Percentiles rank a stretch among this genome's conserved stretches.
These are phyloP conservation scores for Suillus hirtellus DNA, from an alignment of 768 basidiomycete species.

Conservation along the genomic window DNA sequence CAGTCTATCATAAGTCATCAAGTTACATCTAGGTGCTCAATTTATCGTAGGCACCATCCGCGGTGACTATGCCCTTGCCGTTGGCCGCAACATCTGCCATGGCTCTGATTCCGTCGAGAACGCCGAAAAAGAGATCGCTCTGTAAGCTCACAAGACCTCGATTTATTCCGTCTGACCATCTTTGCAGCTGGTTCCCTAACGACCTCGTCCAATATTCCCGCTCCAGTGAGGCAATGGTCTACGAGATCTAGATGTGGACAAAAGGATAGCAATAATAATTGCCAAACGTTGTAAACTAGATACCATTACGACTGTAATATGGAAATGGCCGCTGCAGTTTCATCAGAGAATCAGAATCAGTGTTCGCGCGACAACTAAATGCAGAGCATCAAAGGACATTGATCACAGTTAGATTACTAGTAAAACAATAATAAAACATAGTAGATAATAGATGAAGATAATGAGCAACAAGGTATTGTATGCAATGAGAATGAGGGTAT, in stretches of 20 bases:
- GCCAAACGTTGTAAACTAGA: conserved; percentile 24
- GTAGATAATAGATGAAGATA: conserved; percentile 11
- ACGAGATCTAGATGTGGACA: conserved; percentile 50
- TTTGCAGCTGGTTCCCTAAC: conserved; percentile 86
- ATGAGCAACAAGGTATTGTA: conserved; percentile 19
- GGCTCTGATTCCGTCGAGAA: conserved; percentile 87
- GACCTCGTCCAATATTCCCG: conserved; percentile 71
- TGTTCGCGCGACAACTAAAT: background rate
- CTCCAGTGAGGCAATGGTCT: conserved; percentile 71
- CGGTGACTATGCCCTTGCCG: conserved; percentile 91
- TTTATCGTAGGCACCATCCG: conserved; percentile 80
- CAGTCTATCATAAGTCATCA: conserved; percentile 25
- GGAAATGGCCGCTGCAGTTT: conserved; percentile 1
- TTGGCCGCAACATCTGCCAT: conserved; percentile 94
- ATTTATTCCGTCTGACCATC: background rate
- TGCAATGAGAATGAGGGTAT: conserved; percentile 29
- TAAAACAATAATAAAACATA: conserved; percentile 1
- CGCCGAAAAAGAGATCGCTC: conserved; percentile 91
- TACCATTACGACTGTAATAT: conserved; percentile 3
- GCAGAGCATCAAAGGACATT: background rate
- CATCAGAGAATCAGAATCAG: background rate
- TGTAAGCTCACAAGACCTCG: conserved; percentile 53
- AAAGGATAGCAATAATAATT: background rate
- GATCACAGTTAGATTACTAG: background rate
- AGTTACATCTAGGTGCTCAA: conserved; percentile 11